phyloP scores from a whole-genome alignment of 495 filamentous ascomycete species.

The Neurospora sp. region DNA sequence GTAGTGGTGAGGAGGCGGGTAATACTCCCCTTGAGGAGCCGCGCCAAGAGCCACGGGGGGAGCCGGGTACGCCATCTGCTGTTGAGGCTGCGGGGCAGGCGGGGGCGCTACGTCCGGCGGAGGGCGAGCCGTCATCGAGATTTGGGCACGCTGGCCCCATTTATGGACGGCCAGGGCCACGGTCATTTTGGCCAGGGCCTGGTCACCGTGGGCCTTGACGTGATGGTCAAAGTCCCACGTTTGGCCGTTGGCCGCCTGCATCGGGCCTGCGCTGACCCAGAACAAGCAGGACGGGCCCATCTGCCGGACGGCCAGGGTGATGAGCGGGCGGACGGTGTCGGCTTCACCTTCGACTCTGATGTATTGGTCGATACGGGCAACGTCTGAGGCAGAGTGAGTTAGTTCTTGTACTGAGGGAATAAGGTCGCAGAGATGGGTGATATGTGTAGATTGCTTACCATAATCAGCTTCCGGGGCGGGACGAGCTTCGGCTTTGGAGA shows the following conservation, averaged over 20 bases:
- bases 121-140: background rate
- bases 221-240: background rate
- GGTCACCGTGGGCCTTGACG: background rate
- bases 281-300: background rate
- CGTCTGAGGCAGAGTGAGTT: background rate
- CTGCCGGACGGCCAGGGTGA: background rate
- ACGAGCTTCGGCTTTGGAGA: background rate
- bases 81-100: background rate
- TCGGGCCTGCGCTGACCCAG: background rate
- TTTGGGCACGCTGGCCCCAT: background rate
- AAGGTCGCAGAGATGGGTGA: background rate
- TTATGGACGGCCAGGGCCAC: background rate
- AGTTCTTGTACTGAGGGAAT: background rate
- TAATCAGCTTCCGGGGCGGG: background rate
- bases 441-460: background rate
- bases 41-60: background rate
- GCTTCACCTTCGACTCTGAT: background rate
- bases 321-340: background rate
- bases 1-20: background rate
- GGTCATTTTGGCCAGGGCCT: background rate
- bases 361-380: background rate
- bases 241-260: background rate
- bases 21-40: background rate
- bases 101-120: background rate
- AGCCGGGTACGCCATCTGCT: background rate